phyloP scores from a whole-genome alignment of 106 monocot species.

The Allium sativum region DNA sequence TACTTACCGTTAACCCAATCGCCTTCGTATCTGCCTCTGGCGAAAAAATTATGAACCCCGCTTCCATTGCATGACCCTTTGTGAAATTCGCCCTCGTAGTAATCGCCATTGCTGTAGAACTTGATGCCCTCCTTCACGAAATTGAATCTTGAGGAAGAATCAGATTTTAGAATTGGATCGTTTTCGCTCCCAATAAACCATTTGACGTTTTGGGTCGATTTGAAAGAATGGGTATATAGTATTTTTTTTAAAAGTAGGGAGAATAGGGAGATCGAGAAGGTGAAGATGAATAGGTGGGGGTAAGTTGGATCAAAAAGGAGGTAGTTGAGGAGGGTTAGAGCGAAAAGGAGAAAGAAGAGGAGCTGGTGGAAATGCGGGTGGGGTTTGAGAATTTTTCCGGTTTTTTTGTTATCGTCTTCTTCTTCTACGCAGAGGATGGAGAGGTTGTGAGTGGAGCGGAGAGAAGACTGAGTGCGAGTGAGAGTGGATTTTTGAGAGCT shows the following conservation, averaged over 20 bases:
- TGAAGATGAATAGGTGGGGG: not conserved
- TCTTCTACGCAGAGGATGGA: conserved; percentile 28
- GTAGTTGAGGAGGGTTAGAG: not conserved
- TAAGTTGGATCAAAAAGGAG: not conserved
- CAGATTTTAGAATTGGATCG: not conserved
- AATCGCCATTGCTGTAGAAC: conserved; percentile 44
- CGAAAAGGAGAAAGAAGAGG: not conserved
- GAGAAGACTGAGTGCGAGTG: conserved; percentile 47
- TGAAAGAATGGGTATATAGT: not conserved
- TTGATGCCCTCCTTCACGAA: conserved; percentile 31
- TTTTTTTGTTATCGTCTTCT: too few species aligned
- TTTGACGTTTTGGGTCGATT: conserved; percentile 19
- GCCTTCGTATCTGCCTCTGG: conserved; percentile 41
- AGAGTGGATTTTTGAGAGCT: too few species aligned
- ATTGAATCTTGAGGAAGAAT: not conserved
- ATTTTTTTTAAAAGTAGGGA: not conserved
- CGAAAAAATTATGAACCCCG: conserved; percentile 31
- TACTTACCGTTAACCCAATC: conserved; percentile 49
- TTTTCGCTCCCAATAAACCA: conserved; percentile 54
- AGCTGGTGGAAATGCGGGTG: not conserved
- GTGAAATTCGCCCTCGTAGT: conserved; percentile 43
- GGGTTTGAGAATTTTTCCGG: not conserved
- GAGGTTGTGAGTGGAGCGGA: conserved; percentile 44
- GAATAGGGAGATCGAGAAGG: conserved; percentile 9
- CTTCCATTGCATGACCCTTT: conserved; percentile 32